These are phyloP conservation scores for Platismatia glauca DNA, from an alignment of 495 filamentous ascomycete genomes.

Conservation along the genomic window DNA sequence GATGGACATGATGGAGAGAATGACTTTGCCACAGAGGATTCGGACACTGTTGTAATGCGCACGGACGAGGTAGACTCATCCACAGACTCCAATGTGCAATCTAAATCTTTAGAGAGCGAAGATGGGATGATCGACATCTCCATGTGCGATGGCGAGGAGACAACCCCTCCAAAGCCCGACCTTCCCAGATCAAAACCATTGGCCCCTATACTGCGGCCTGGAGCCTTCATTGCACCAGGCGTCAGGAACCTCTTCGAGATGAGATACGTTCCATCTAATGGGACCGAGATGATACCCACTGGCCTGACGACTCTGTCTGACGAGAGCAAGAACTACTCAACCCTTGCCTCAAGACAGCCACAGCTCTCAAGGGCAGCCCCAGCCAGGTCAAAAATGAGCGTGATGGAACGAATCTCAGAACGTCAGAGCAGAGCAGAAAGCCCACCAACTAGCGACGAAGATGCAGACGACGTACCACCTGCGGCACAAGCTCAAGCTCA, in stretches of 20 bases:
- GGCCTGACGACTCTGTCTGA: conserved; percentile 51
- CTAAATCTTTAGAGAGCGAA: conserved; percentile 74
- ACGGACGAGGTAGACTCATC: conserved; percentile 66
- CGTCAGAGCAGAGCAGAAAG: conserved; percentile 15
- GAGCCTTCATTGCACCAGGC: conserved; percentile 39
- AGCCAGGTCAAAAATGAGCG: conserved; percentile 3
- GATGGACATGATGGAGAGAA: conserved; percentile 29
- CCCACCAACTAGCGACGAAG: conserved; percentile 30
- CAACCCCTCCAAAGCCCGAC: conserved; percentile 22
- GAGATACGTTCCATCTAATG: conserved; percentile 44
- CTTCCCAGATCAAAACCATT: conserved; percentile 26
- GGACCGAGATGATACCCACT: conserved; percentile 48
- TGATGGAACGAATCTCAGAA: conserved; percentile 8
- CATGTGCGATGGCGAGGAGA: conserved; percentile 55
- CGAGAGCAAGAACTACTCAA: conserved; percentile 46
- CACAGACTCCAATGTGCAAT: conserved; percentile 59
- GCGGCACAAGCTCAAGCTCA: conserved; percentile 12
- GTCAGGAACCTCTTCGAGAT: conserved; percentile 66
- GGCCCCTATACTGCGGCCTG: conserved; percentile 40
- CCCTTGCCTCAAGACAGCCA: conserved; percentile 44
- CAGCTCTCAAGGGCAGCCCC: background rate
- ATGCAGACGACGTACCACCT: conserved; percentile 23
- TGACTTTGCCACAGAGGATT: conserved; percentile 46
- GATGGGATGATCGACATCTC: conserved; percentile 87
- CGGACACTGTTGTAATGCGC: conserved; percentile 62